Conservation (phyloP, 257 asterid genomes). For the Catharanthus roseus region DNA sequence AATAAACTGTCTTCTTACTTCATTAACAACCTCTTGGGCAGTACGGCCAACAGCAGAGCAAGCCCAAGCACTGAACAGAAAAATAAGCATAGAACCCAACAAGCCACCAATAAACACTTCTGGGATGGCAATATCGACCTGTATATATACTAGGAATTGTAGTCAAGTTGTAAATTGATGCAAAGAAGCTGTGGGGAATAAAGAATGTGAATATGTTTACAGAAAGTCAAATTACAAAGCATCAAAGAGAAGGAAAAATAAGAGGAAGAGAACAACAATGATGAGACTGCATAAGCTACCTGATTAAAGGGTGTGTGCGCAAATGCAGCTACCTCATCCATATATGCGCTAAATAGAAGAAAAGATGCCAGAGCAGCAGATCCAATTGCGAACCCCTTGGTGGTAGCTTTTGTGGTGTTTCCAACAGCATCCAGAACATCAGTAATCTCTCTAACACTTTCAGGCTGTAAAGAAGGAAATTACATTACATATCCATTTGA, state of each 20-base stretch:
- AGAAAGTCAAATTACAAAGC: not conserved
- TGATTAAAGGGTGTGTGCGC: conserved; percentile 65
- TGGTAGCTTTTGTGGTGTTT: conserved; percentile 98
- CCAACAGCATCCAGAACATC: conserved; percentile 99
- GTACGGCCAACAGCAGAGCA: conserved; percentile 97
- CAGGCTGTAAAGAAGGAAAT: conserved; percentile 58
- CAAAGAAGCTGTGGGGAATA: not conserved
- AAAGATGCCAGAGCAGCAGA: conserved; percentile 99
- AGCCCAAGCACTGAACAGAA: conserved; percentile 97
- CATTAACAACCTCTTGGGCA: conserved; percentile 98
- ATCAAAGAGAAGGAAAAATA: not conserved
- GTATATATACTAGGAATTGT: conserved; percentile 12
- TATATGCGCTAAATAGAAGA: conserved; percentile 96
- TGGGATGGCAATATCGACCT: conserved; percentile 98
- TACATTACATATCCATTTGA: not conserved
- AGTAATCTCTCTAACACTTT: conserved; percentile 93
- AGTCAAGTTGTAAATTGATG: conserved; percentile 5
- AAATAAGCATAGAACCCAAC: conserved; percentile 96
- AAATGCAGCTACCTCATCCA: conserved; percentile 96
- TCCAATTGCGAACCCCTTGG: conserved; percentile 99
- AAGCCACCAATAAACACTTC: conserved; percentile 98
- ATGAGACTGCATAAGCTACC: conserved; percentile 31
- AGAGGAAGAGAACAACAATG: conserved; percentile 9
- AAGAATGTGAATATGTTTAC: conserved; percentile 11
- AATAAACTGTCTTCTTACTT: conserved; percentile 95